phyloP scores from a whole-genome alignment of 139 green algal genomes.

The Micractinium sp. region DNA sequence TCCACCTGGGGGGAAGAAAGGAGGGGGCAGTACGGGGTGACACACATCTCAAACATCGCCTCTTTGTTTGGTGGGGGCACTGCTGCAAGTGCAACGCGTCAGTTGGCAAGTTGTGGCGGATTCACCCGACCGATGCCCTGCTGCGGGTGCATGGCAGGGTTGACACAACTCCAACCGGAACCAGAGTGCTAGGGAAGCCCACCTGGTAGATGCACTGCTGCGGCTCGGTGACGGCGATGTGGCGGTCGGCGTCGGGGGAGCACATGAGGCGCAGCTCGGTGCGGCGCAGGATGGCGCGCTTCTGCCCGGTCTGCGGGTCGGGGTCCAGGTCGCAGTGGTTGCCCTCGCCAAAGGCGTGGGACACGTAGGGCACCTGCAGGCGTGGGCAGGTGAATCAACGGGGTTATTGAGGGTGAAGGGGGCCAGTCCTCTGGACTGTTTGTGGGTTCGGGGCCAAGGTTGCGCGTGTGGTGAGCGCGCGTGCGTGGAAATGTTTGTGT shows the following conservation, averaged over 20 bases:
- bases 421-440: no score
- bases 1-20: background rate
- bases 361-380: slow-evolving; percentile 24
- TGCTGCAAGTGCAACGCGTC: no score
- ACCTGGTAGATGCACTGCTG: background rate
- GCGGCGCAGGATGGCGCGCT: slow-evolving; percentile 6
- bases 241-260: background rate
- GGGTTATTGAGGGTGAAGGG: no score
- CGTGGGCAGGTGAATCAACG: background rate
- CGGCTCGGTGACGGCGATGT: slow-evolving; percentile 15
- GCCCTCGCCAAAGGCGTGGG: background rate
- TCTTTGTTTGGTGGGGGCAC: no score
- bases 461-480: no score
- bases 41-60: no score
- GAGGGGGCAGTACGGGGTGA: background rate
- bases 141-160: no score
- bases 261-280: slow-evolving; percentile 33
- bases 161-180: background rate
- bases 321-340: slow-evolving; percentile 25
- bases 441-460: no score
- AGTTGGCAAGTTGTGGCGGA: no score
- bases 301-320: background rate
- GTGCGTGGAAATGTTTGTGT: no score
- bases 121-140: no score
- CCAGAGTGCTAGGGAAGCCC: background rate